Base-by-base conservation (phyloP, 2,329 filamentous ascomycete species). In the Colletotrichum coccodes region DNA sequence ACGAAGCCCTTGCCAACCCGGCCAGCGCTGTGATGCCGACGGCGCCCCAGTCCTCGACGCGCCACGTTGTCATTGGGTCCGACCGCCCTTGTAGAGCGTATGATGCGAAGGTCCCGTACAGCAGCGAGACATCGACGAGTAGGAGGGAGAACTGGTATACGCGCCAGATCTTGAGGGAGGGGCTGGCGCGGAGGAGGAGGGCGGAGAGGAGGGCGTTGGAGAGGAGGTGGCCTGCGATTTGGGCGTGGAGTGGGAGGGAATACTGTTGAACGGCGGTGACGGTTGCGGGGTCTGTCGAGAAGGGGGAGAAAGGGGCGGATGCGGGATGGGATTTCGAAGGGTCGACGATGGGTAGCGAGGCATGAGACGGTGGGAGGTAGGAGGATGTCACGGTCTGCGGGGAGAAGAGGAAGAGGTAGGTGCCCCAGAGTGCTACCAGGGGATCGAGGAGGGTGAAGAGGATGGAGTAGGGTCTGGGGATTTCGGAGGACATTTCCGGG, bases 371-470 rank as follows among this genome's bases (percentile, higher is more conserved):
- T 0, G 65, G 65, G 4, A 64, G 60, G 38, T 58, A 64, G 8
- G 65, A 64, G 52, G 52, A 53, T 3, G 65, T 59, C 1, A 64
- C 60, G 2, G 52, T 64, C 1, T 52, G 18, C 12, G 60, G 52
- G 60, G 52, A 38, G 46, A 64, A 9, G 65, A 60, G 54, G 53
- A 68, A 64, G 44, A 68, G 52, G 53, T 36, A 52, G 6, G 46
- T 21, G 23, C 64, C 64, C 64, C 64, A 67, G 40, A 63, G 49
- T 42, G 64, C 64, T 14, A 67, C 52, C 3, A 67, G 49, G 26
- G 60, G 60, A 53, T 64, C 60, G 52, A 68, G 44, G 60, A 52
- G n/a, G 30, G 36, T 49, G 53, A 60, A 64, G 46, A 68, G 26
- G 28, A 14, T 16, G 16, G 6, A 11, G 49, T 68, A 68, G 8